A percentile compares a stretch with the other conserved stretches of the same genome.
phyloP scores from a whole-genome alignment of 2,329 filamentous ascomycete genomes.

The Metarhizium humberi region DNA sequence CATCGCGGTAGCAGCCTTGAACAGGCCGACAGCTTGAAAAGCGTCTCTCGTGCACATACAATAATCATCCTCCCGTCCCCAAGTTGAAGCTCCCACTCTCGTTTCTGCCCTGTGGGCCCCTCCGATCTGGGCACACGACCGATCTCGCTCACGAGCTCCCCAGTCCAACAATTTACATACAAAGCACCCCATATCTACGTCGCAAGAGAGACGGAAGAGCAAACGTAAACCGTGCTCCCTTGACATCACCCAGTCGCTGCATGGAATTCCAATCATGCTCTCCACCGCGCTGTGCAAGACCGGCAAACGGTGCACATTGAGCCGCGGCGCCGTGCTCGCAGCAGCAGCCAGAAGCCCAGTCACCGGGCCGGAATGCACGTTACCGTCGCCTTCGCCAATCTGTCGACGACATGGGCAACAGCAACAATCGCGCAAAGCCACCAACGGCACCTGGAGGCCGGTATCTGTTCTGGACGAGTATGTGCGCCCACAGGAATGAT shows the following conservation, averaged over 20 bases:
- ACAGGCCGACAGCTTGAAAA: no score
- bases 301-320: constrained; percentile 30
- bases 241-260: constrained; percentile 11
- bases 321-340: constrained; percentile 9
- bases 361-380: neutral
- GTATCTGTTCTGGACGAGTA: constrained; percentile 58
- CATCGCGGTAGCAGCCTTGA: no score
- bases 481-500: constrained; percentile 13
- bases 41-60: neutral
- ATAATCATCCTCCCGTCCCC: no score
- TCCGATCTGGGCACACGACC: neutral
- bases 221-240: neutral
- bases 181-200: neutral
- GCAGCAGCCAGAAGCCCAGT: constrained; percentile 4
- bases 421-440: constrained; percentile 12
- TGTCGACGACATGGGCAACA: neutral
- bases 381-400: neutral
- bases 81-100: no score
- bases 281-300: constrained; percentile 36
- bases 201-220: neutral
- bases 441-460: constrained; percentile 46
- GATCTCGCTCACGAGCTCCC: neutral
- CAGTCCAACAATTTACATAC: neutral
- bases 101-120: no score
- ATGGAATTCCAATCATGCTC: constrained; percentile 34